Evolutionary conservation across 345 rosid genomes (phyloP).

Genomic region (Camelina hispida): DNA sequence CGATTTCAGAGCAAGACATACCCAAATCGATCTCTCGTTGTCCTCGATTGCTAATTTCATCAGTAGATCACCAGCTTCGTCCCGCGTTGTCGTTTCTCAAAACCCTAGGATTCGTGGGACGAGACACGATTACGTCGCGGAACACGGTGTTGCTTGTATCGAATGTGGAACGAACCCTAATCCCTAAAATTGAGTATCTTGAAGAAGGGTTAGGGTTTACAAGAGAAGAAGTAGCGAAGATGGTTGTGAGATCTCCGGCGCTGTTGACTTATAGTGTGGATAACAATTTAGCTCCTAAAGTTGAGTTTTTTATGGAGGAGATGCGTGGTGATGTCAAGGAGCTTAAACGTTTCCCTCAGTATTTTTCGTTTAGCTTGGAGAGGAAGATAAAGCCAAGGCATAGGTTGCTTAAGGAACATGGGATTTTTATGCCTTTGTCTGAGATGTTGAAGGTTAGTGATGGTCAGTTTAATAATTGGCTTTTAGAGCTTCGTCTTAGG

Average conservation of each 20-base stretch:
- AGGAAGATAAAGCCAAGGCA: slow-evolving; percentile 83
- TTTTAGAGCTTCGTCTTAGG: slow-evolving; percentile 64
- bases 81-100: slow-evolving; percentile 60
- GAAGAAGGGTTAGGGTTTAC: slow-evolving; percentile 59
- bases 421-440: slow-evolving; percentile 61
- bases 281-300: slow-evolving; percentile 73
- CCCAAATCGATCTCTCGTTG: slow-evolving; percentile 68
- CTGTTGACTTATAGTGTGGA: slow-evolving; percentile 71
- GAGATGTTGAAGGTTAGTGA: slow-evolving; percentile 84
- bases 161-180: slow-evolving; percentile 59
- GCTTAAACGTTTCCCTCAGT: slow-evolving; percentile 82
- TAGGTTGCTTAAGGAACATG: slow-evolving; percentile 60
- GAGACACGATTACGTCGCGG: slow-evolving; percentile 49
- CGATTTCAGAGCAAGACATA: slow-evolving; percentile 54
- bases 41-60: slow-evolving; percentile 63
- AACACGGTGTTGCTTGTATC: slow-evolving; percentile 71
- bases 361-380: slow-evolving; percentile 85
- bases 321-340: slow-evolving; percentile 72
- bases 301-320: slow-evolving; percentile 59
- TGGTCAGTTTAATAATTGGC: slow-evolving; percentile 64
- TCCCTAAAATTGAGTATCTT: slow-evolving; percentile 64
- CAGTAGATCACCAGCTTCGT: slow-evolving; percentile 60
- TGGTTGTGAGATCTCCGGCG: slow-evolving; percentile 82
- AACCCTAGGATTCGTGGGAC: slow-evolving; percentile 63
- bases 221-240: slow-evolving; percentile 57